phyloP scores from a whole-genome alignment of 345 rosid genomes.

The Citrus sp. region DNA sequence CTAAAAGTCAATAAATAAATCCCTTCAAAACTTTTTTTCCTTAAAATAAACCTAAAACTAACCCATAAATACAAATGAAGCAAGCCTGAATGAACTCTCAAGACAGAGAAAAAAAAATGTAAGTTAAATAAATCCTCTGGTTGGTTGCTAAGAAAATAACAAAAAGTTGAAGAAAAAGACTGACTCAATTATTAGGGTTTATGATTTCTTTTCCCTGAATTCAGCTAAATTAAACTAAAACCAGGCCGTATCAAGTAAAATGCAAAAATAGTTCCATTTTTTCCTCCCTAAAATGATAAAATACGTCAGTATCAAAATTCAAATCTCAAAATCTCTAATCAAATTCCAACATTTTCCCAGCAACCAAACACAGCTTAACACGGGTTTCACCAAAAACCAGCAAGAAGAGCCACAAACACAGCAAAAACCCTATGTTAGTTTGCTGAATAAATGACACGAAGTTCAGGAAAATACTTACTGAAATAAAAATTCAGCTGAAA shows the following conservation, averaged over 20 bases:
- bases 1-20: not conserved
- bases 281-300: not conserved
- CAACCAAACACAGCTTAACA: slow-evolving; percentile 15
- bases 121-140: not conserved
- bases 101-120: not conserved
- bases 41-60: not conserved
- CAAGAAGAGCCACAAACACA: not conserved
- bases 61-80: not conserved
- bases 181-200: not conserved
- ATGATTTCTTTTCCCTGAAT: not conserved
- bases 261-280: not conserved
- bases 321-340: not conserved
- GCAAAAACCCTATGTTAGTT: not conserved
- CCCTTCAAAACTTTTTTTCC: not conserved
- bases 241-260: not conserved
- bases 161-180: not conserved
- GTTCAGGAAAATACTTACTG: not conserved
- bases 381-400: not conserved
- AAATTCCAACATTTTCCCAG: slow-evolving; percentile 13
- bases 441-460: not conserved
- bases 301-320: not conserved
- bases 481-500: not conserved
- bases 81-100: slow-evolving; percentile 3
- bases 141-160: not conserved
- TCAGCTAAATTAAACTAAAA: not conserved